phyloP scores from a whole-genome alignment of 2,329 filamentous ascomycete species.

The Sclerotinia borealis region DNA sequence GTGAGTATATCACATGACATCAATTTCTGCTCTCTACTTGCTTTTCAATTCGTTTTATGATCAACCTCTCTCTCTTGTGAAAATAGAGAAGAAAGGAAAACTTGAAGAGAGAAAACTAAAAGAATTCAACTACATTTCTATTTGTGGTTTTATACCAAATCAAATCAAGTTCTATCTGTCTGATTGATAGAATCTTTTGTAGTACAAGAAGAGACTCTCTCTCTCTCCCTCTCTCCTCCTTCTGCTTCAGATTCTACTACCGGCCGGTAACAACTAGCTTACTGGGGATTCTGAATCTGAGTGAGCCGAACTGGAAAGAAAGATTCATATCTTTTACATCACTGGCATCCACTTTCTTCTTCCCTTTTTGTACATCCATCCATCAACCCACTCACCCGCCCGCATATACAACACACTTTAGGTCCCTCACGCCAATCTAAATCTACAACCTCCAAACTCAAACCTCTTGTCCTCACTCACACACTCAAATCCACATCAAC shows the following conservation, averaged over 20 bases:
- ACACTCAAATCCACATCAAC: background rate
- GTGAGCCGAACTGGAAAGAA: background rate
- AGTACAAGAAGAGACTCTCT: too few species aligned
- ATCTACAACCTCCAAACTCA: background rate
- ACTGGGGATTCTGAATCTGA: background rate
- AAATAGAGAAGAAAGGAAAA: too few species aligned
- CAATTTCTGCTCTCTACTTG: rapidly evolving
- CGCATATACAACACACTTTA: background rate
- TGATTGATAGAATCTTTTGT: too few species aligned
- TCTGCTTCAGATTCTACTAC: background rate
- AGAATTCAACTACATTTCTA: too few species aligned
- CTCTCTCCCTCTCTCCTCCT: too few species aligned
- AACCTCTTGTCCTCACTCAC: background rate
- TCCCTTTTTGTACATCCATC: too few species aligned
- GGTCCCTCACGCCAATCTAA: background rate
- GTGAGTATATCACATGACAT: background rate
- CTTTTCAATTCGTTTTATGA: background rate
- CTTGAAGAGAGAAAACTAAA: too few species aligned
- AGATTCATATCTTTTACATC: background rate
- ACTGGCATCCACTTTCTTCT: background rate
- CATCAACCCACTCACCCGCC: background rate
- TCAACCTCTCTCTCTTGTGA: background rate
- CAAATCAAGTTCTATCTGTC: too few species aligned
- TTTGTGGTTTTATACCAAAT: too few species aligned
- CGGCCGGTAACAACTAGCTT: background rate